These are phyloP conservation scores for Fusarium mexicanum DNA, from an alignment of 2,329 filamentous ascomycete genomes.

Conservation along the genomic window DNA sequence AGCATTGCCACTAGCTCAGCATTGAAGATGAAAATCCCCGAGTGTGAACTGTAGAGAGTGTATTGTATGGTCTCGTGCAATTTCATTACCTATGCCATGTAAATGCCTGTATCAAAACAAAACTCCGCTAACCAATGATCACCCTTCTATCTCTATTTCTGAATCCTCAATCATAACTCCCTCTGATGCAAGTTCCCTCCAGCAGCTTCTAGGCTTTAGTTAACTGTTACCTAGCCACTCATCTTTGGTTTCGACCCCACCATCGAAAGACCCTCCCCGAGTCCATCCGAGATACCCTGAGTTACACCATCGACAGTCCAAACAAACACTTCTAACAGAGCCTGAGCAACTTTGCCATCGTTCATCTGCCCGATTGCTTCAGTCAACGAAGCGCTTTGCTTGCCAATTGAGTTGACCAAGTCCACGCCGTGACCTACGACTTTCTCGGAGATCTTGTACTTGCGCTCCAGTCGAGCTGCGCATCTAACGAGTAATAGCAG, in stretches of 20 bases:
- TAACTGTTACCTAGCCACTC: not conserved
- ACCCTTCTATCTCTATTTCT: slow-evolving; percentile 12
- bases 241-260: slow-evolving; percentile 29
- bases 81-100: not conserved
- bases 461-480: slow-evolving; percentile 70
- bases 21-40: not conserved
- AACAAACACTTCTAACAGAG: slow-evolving; percentile 62
- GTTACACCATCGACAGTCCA: slow-evolving; percentile 73
- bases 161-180: slow-evolving; percentile 1
- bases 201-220: not conserved
- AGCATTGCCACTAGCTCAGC: not conserved
- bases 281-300: slow-evolving; percentile 73
- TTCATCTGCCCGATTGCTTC: slow-evolving; percentile 68
- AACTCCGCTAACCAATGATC: not conserved
- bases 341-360: slow-evolving; percentile 70
- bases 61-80: not conserved
- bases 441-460: slow-evolving; percentile 75
- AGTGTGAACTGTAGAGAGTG: not conserved
- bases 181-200: not conserved
- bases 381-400: slow-evolving; percentile 66
- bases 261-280: slow-evolving; percentile 52
- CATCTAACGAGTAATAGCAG: slow-evolving; percentile 62
- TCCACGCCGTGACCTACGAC: slow-evolving; percentile 74
- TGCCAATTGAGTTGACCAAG: slow-evolving; percentile 63
- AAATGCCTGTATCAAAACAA: not conserved